phyloP scores from a whole-genome alignment of 2,329 filamentous ascomycete genomes.

The Pochonia chlamydosporia region DNA sequence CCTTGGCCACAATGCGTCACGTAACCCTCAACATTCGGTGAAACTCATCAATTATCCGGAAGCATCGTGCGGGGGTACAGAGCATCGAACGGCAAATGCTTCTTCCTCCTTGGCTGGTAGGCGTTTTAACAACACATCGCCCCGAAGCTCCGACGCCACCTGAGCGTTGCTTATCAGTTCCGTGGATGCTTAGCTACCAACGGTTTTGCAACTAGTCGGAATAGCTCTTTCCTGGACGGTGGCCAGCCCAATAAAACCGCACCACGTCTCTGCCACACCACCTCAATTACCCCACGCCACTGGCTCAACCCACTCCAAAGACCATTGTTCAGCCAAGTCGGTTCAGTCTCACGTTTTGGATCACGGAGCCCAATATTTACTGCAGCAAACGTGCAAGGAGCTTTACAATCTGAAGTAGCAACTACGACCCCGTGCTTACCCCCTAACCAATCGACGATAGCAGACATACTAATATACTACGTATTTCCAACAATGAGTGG shows the following conservation, averaged over 20 bases:
- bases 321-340: slow-evolving; percentile 9
- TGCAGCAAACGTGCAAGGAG: not conserved
- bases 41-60: not conserved
- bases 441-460: not conserved
- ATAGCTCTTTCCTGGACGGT: slow-evolving; percentile 5
- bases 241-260: slow-evolving; percentile 25
- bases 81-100: not conserved
- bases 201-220: slow-evolving; percentile 2
- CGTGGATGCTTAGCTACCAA: slow-evolving; percentile 5
- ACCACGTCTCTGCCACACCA: slow-evolving; percentile 30
- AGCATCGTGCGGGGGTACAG: not conserved
- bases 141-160: not conserved
- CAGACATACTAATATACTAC: not conserved
- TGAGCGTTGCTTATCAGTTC: slow-evolving; percentile 7
- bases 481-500: not conserved
- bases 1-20: not conserved
- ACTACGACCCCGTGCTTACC: not conserved
- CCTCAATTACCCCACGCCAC: slow-evolving; percentile 16
- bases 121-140: slow-evolving; percentile 3
- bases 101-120: not conserved
- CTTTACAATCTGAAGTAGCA: not conserved
- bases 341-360: slow-evolving; percentile 11
- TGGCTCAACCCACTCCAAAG: slow-evolving; percentile 14
- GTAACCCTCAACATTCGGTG: not conserved
- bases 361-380: slow-evolving; percentile 9